Evolutionary conservation across 192 early-diverging fungal genomes (phyloP), one percentile per base, ranked within the genome.

Genomic region (Piromyces sp.): DNA sequence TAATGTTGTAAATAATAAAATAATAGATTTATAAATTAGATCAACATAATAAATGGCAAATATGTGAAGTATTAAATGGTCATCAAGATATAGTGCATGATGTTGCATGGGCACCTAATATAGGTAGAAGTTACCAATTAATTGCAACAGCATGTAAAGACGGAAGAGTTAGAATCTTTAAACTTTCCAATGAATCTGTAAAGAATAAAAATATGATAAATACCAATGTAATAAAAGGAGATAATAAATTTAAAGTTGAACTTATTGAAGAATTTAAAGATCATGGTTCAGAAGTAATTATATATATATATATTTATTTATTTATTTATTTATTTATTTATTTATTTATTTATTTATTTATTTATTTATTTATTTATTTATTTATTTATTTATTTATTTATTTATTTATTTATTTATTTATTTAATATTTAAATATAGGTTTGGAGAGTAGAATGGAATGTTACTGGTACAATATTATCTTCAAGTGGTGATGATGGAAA

Each of bases 361-460:
- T 40, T 40, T 40, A 40, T 40, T 40, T 40, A 40, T 40, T 40
- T 40, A 40, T 40, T 40, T 40, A 40, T 40, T 40, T 40, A 40
- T 40, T 40, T 40, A 40, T 40, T 40, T 40, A 40, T 40, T 40
- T 40, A 40, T 40, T 40, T 40, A 40, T 40, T 40, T 40, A 40
- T 40, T 40, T 40, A 40, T 40, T 40, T 40, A 40, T 40, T 40
- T 40, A 40, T 40, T 40, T 40, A 40, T 40, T 40, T 40, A 40
- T 9, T 33, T 6, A 33, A 33, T 33, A 33, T 6, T 6, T 9
- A 33, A 33, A 6, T 15, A 15, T 79, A 93, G 89, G 92, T 95
- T 4, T 96, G 95, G 95, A 83, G 92, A 19, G 94, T 94, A 0
- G 90, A 93, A 80, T 96, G 95, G 95, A 96, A 96, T 85, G 84